Base-by-base conservation (phyloP, 352 stramenopile genomes). In the Pythium brachiatum region DNA sequence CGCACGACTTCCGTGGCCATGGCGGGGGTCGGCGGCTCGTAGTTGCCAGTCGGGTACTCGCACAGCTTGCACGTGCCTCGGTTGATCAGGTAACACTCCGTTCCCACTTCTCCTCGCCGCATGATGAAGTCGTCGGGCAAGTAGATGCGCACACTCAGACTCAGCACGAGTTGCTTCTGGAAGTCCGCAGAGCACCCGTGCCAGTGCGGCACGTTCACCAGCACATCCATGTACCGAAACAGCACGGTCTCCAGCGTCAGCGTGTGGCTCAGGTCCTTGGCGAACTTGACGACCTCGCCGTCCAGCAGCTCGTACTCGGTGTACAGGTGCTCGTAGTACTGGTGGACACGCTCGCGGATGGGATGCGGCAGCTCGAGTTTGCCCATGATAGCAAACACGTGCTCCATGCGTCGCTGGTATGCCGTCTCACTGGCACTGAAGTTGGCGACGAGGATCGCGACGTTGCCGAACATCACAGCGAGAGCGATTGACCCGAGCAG, bases 61-160 rank as follows among this genome's bases (percentile, higher is more conserved):
- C 13, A 52, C 44, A 52, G 57, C 52, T 89, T 74, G 41, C 81
- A 89, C 13, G 74, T 64, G 1, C 79, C 83, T 0, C 76, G 75
- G 41, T 90, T 86, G 13, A 92, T 73, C 62, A 90, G 88, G 68
- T 82, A 92, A 60, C 85, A 86, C 23, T 90, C 73, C 25, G 75
- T 70, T 38, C 74, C 78, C 0, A 88, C 73, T 46, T 91, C 80
- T 3, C 73, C 80, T 32, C 77, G 66, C 9, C 79, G 69, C 29
- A 89, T 79, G 36, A 94, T 79, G 38, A 79, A 93, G 57, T 91
- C 80, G 61, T 93, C 84, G 3, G 82, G 80, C 12, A 91, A 60
- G 59, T 90, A 92, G 15, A 92, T 70, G 38, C 78, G 75, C 12
- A 87, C 78, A 25, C 79, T 68, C 12, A 92, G 56, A 16, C 65